Evolutionary conservation across 2,329 filamentous ascomycete species (phyloP), one percentile per base, ranked within the genome.

Genomic region (Sporothrix euskadiensis): DNA sequence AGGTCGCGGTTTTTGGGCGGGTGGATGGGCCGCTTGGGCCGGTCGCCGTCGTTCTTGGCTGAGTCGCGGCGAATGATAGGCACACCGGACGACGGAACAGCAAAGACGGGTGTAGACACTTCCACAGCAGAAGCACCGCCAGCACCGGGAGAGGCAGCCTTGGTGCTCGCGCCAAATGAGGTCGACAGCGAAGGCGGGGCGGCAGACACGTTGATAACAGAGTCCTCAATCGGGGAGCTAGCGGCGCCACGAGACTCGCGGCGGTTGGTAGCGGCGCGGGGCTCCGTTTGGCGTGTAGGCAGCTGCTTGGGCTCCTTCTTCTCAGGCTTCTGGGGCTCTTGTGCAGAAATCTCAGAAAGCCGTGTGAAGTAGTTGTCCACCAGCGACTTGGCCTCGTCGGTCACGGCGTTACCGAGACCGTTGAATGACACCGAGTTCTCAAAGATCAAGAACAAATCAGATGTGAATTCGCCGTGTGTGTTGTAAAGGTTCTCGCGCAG

Each of bases 1-100:
- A 98, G 87, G 79, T 98, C 96, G 77, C 95, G 94, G 75, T 91
- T 90, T 79, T 95, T 94, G 0, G 96, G 94, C 9, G 94, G 92
- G 78, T 97, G 94, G 72, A 98, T 97, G 16, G 95, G 94, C 71
- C 96, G 91, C 85, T 98, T 98, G 12, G 95, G 94, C 70, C 96
- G 89, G 76, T 90, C 88, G 73, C 91, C 92, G 77, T 94, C 93
- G 4, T 88, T 87, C 73, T 91, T 91, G 6, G 90, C 91, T 1
- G 93, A 97, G 78, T 97, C 94, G 26, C 95, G 92, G 71, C 96
- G 91, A 76, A 96, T 96, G 54, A 94, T 86, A 9, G 94, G 94
- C 54, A 93, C 87, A 1, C 93, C 93, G 77, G 93, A 90, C 0
- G 93, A 89, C 32, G 92, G 89, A 12, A 97, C 85, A 2, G 94